Evolutionary conservation across 2,329 filamentous ascomycete genomes (phyloP).

Genomic region (Sordariomycetes sp.): DNA sequence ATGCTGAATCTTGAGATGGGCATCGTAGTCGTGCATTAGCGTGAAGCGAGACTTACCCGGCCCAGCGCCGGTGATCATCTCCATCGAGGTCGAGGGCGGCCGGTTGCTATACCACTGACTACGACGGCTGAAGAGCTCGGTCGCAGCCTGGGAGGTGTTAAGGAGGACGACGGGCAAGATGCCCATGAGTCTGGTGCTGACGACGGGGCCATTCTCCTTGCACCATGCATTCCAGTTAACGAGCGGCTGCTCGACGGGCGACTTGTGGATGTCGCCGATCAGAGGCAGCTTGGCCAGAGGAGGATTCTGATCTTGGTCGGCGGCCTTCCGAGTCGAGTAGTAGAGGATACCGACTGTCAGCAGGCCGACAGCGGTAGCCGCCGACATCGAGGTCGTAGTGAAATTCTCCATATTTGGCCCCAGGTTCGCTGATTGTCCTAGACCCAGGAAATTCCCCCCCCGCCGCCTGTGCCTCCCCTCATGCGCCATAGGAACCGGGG

Average conservation of each 20-base stretch:
- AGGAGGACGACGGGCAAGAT: slow-evolving; percentile 4
- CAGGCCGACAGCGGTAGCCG: too few species aligned
- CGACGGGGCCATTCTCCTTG: too few species aligned
- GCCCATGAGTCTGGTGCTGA: too few species aligned
- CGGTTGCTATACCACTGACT: slow-evolving; percentile 11
- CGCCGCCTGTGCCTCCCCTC: too few species aligned
- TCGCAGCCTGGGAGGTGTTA: slow-evolving; percentile 9
- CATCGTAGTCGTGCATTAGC: background rate
- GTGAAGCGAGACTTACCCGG: slow-evolving; percentile 9
- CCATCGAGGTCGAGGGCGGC: slow-evolving; percentile 10
- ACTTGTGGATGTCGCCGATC: slow-evolving; percentile 10
- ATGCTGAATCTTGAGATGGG: slow-evolving; percentile 20
- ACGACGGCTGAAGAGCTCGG: slow-evolving; percentile 10
- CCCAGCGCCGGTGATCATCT: slow-evolving; percentile 11
- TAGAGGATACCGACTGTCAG: too few species aligned
- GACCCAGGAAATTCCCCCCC: too few species aligned
- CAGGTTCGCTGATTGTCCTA: too few species aligned
- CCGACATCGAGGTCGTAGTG: too few species aligned
- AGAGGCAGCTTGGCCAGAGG: slow-evolving; percentile 8
- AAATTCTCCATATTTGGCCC: too few species aligned
- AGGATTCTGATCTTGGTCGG: too few species aligned
- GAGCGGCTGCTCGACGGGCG: slow-evolving; percentile 9
- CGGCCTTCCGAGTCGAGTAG: too few species aligned
- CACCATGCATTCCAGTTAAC: slow-evolving; percentile 6
- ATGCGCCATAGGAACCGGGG: too few species aligned